Percentiles rank a stretch among this genome's conserved stretches.
These are phyloP conservation scores for Phaffia rhodozyma DNA, from an alignment of 1,284 basidiomycete species.

Conservation along the genomic window DNA sequence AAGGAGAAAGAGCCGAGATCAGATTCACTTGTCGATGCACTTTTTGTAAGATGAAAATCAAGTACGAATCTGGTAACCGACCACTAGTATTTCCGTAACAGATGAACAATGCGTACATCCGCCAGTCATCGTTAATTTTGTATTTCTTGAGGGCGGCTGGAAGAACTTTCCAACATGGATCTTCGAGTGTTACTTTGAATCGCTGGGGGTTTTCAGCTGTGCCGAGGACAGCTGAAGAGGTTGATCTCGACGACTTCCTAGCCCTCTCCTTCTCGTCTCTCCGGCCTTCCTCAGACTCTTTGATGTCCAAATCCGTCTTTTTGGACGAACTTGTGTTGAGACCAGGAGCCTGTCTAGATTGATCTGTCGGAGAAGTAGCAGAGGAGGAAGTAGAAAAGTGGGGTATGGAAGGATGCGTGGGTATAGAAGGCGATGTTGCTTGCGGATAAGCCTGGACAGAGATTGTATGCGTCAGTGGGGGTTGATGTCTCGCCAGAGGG, in stretches of 20 bases:
- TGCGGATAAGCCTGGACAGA: no score
- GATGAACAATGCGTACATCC: slow-evolving; percentile 97
- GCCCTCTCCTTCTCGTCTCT: background rate
- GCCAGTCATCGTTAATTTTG: slow-evolving; percentile 97
- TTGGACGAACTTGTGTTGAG: no score
- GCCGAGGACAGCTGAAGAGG: slow-evolving; percentile 26
- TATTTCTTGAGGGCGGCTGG: slow-evolving; percentile 98
- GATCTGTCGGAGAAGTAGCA: no score
- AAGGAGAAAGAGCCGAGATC: slow-evolving; percentile 8
- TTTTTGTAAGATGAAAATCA: background rate
- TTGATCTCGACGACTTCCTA: slow-evolving; percentile 20
- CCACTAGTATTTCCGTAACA: slow-evolving; percentile 82
- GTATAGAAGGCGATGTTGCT: no score
- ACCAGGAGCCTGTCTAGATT: no score
- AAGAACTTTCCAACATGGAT: slow-evolving; percentile 95
- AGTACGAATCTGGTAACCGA: background rate
- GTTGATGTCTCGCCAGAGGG: no score
- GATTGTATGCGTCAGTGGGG: no score
- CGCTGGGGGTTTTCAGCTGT: slow-evolving; percentile 36
- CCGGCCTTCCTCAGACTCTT: background rate
- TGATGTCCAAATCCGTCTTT: no score
- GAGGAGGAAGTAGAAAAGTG: no score
- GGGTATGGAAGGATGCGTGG: no score
- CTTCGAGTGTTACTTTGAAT: slow-evolving; percentile 62
- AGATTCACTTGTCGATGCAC: no score